Evolutionary conservation across 345 rosid species (phyloP).

Genomic region (Alliaria petiolata): DNA sequence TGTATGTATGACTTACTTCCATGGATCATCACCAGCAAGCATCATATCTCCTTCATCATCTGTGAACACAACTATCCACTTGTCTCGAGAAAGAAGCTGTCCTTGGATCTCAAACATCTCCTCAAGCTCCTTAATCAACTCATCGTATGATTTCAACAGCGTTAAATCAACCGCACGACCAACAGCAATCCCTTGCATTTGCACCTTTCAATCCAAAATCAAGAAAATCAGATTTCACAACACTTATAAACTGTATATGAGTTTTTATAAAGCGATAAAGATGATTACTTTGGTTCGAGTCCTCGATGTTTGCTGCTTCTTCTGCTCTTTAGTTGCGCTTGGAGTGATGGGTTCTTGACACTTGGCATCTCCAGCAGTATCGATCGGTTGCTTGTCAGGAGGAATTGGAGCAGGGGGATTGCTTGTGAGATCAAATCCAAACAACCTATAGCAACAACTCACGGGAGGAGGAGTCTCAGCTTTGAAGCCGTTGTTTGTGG

Average conservation of each 20-base stretch:
- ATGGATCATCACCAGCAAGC: slow-evolving; percentile 77
- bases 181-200: slow-evolving; percentile 76
- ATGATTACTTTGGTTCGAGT: slow-evolving; percentile 28
- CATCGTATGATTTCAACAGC: slow-evolving; percentile 46
- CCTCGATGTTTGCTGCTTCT: slow-evolving; percentile 37
- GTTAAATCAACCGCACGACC: slow-evolving; percentile 73
- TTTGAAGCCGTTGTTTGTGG: slow-evolving; percentile 38
- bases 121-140: slow-evolving; percentile 49
- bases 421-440: slow-evolving; percentile 59
- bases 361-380: slow-evolving; percentile 28
- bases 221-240: not conserved
- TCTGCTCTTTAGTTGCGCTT: slow-evolving; percentile 29
- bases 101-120: slow-evolving; percentile 68
- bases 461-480: slow-evolving; percentile 31
- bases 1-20: slow-evolving; percentile 53
- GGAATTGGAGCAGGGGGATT: slow-evolving; percentile 10
- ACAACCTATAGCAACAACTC: slow-evolving; percentile 42
- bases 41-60: slow-evolving; percentile 76
- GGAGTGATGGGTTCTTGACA: slow-evolving; percentile 36
- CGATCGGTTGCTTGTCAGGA: slow-evolving; percentile 28
- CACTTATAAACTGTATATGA: not conserved
- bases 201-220: slow-evolving; percentile 42
- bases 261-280: not conserved
- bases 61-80: slow-evolving; percentile 61
- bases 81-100: slow-evolving; percentile 41